Evolutionary conservation across 495 filamentous ascomycete species (phyloP).

Genomic region (Rusavskia elegans): DNA sequence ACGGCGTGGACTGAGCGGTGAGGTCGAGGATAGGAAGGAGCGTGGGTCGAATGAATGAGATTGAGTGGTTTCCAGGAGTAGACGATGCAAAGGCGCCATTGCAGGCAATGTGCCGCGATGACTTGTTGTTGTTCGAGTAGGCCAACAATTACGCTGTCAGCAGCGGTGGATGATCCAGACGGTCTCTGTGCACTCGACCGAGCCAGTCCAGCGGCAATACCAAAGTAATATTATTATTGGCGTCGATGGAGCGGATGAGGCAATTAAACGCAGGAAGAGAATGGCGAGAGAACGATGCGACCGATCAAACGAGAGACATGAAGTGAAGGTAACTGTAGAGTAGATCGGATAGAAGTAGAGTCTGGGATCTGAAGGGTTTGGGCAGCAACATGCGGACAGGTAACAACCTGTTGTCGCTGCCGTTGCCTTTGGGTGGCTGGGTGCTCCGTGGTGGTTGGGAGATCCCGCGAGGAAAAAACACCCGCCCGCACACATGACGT

Average conservation of each 20-base stretch:
- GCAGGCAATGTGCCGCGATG: neutral
- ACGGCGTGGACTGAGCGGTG: slow-evolving; percentile 2
- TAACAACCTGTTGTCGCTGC: neutral
- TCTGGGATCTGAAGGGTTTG: neutral
- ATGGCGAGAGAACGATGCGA: neutral
- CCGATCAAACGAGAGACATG: slow-evolving; percentile 12
- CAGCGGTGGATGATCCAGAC: too few species aligned
- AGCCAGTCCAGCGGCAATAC: neutral
- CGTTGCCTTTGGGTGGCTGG: slow-evolving; percentile 2
- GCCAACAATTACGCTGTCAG: too few species aligned
- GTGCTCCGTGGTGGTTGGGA: neutral
- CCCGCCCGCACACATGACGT: neutral
- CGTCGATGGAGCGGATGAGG: neutral
- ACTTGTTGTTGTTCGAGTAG: too few species aligned
- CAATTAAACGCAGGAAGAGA: neutral
- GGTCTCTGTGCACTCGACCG: neutral
- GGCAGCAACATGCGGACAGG: slow-evolving; percentile 4
- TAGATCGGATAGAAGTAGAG: neutral
- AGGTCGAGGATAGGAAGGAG: slow-evolving; percentile 7
- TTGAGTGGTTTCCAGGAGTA: neutral
- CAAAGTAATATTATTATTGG: neutral
- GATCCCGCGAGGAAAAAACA: too few species aligned
- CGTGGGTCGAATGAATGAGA: slow-evolving; percentile 7
- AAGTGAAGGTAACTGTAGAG: slow-evolving; percentile 4
- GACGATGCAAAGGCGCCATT: slow-evolving; percentile 6